Base-by-base conservation (phyloP, 805 yeast species). In the Zygosaccharomyces lentus region DNA sequence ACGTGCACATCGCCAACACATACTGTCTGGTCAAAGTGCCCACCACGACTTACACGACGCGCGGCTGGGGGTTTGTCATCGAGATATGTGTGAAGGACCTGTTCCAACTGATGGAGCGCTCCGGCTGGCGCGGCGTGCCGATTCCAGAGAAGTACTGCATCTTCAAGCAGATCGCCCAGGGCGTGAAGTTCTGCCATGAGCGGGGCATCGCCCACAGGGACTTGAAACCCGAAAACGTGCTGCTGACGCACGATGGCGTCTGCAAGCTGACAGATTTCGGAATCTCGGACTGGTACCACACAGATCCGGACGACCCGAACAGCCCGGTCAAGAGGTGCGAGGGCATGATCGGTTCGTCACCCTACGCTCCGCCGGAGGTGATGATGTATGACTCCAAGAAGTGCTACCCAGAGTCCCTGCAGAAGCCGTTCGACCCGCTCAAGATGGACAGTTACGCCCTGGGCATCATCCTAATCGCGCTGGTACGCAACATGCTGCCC, bases 351-450 rank as follows among this genome's bases (percentile, higher is more conserved):
- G 93, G 95, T 1, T 83, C 90, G 1, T 87, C 93, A 3, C 93
- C 93, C 1, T 85, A 83, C 62, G 78, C 83, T 9, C 80, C 91
- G 4, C 93, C 95, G 1, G 93, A 85, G 64, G 86, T 84, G 12
- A 75, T 80, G 76, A 61, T 67, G 23, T 75, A 68, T 31, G 65
- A 59, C 44, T 45, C 57, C 7, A 56, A 63, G 44, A 58, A 61
- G 41, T 45, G 46, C n/a, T 53, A 59, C 69, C 69, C 64, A 55
- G 67, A 56, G 59, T 41, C 54, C 38, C 41, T 39, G 41, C 61
- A 55, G 16, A 58, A 61, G 24, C 65, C 75, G 4, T 81, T 80
- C 64, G 78, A 83, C 58, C 84, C 89, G 0, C 80, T 78, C 55
- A 73, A 74, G 50, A 77, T 84, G 72, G 95, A 85, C 65, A 68